Base-by-base conservation (phyloP, 352 stramenopile genomes). In the Globisporangium orthogonon region DNA sequence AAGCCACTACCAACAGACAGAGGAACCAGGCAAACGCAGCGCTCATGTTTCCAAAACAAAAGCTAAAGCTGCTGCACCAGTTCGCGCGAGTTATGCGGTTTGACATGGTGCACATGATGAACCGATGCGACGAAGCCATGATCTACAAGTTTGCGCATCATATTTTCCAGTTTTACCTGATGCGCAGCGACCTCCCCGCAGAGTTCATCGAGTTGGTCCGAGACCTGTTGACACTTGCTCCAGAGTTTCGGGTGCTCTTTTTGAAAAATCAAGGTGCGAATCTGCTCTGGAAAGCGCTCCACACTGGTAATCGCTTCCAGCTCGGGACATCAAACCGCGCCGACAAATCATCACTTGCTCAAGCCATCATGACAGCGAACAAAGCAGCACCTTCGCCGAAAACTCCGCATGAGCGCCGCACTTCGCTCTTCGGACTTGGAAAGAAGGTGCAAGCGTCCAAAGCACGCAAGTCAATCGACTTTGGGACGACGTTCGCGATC, bases 231-330 rank as follows among this genome's bases (percentile, higher is more conserved):
- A 56, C 58, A 13, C 44, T 74, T 23, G 67, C 54, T 29, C 62
- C 62, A 0, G 48, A 65, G 11, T 88, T 88, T 35, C 61, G 67
- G 10, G 49, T 53, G 6, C 61, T 82, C 7, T 85, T 88, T 44
- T 31, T 80, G 14, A 73, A 68, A 52, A 70, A 77, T 11, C 65
- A 83, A 45, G 74, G 75, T 13, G 53, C 56, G 7, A 54, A 37
- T 4, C 35, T 73, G 29, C 60, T 88, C 9, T 88, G 78, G 78
- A 83, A 66, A n/a, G 73, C 69, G 10, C 56, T 80, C 40, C 69
- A 78, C 29, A 74, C 62, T 6, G 63, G 61, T 29, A 59, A 71
- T 17, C 61, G 50, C 18, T 65, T 53, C 39, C 47, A 52, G 33
- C 48, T 61, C 47, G 46, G 39, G 3, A 15, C 52, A 2, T 17